A percentile compares a stretch with the other conserved stretches of the same genome.
phyloP scores from a whole-genome alignment of 1,284 basidiomycete species.

The Limonomyces culmigenus region DNA sequence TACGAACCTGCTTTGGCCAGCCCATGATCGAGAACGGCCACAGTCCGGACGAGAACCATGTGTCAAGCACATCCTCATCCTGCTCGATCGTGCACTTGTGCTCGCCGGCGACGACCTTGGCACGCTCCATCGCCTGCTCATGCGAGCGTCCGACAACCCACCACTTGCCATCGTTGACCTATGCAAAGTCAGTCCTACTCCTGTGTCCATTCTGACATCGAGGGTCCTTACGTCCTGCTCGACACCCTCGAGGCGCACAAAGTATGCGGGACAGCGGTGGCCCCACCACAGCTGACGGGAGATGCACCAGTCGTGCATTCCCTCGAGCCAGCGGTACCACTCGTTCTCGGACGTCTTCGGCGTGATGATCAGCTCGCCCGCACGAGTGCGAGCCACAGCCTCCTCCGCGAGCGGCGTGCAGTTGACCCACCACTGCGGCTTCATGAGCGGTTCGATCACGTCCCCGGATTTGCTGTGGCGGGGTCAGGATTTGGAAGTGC shows the following conservation, averaged over 20 bases:
- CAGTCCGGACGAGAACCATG: constrained; percentile 96
- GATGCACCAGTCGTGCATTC: constrained; percentile 98
- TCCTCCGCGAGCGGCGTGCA: constrained; percentile 88
- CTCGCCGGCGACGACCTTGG: constrained; percentile 53
- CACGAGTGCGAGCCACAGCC: constrained; percentile 74
- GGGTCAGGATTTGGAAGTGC: neutral
- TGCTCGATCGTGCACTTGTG: constrained; percentile 72
- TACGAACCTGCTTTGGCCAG: constrained; percentile 76
- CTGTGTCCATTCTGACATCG: neutral
- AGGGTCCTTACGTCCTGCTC: constrained; percentile 46
- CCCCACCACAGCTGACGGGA: constrained; percentile 99
- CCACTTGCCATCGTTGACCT: constrained; percentile 56
- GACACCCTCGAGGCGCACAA: constrained; percentile 74
- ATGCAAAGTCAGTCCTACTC: neutral
- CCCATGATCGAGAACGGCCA: constrained; percentile 99
- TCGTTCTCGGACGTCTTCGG: constrained; percentile 85
- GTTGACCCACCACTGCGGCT: constrained; percentile 99
- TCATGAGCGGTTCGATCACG: constrained; percentile 89
- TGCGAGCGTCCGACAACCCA: constrained; percentile 85
- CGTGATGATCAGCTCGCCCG: constrained; percentile 71
- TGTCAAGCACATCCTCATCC: constrained; percentile 96
- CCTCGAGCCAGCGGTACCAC: constrained; percentile 95
- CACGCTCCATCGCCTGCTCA: constrained; percentile 73
- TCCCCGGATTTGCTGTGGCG: constrained; percentile 86
- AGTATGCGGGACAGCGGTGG: constrained; percentile 91